phyloP scores from a whole-genome alignment of 31 red algal species.

The Odonthalia washingtoniensis region DNA sequence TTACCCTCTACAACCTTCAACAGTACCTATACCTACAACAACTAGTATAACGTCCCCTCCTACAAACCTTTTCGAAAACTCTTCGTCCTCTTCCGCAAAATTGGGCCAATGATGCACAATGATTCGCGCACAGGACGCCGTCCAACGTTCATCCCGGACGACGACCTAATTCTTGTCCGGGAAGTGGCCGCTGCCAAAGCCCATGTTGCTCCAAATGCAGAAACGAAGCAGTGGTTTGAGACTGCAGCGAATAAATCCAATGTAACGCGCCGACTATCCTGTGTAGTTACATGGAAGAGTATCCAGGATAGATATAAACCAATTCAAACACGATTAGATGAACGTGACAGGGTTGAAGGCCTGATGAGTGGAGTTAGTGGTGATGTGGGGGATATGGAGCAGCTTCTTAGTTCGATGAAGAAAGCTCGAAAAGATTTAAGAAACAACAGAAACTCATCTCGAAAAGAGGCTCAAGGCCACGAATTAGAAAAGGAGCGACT shows the following conservation, averaged over 20 bases:
- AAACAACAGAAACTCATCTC: not conserved
- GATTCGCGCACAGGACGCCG: conserved; percentile 9
- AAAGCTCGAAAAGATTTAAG: not conserved
- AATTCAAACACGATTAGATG: not conserved
- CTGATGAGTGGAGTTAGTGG: conserved; percentile 23
- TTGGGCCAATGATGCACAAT: no score
- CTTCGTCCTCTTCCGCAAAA: no score
- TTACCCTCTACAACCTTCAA: no score
- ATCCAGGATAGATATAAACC: no score
- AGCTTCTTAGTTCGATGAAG: conserved; percentile 18
- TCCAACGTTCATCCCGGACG: conserved; percentile 36
- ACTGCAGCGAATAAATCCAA: conserved; percentile 26
- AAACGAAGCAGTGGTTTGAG: conserved; percentile 16
- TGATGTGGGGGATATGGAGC: conserved; percentile 19
- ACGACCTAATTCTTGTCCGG: no score
- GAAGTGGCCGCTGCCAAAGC: conserved; percentile 43
- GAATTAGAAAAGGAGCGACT: conserved; percentile 1
- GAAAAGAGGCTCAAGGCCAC: not conserved
- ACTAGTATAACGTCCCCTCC: no score
- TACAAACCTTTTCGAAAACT: no score
- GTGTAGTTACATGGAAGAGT: conserved; percentile 35
- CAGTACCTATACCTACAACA: no score
- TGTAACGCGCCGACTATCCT: not conserved
- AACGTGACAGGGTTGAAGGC: not conserved
- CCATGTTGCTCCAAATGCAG: conserved; percentile 29